Conservation (phyloP, 1,284 basidiomycete genomes). For the Boletellus dicymbophilus region DNA sequence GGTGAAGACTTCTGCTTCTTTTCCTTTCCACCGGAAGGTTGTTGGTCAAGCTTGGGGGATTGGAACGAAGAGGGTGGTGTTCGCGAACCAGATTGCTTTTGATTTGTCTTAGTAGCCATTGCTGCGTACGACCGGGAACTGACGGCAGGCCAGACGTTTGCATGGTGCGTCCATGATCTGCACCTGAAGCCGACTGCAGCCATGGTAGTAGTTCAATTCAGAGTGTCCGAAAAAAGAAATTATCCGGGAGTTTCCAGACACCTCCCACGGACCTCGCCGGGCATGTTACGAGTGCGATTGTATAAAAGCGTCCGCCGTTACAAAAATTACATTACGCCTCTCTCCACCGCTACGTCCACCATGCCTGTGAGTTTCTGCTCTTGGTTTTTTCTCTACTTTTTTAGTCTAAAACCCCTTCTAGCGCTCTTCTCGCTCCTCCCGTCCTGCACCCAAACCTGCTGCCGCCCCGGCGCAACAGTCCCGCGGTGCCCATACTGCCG, state of each 20-base stretch:
- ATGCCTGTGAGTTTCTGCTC: constrained; percentile 61
- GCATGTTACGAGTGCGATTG: constrained; percentile 17
- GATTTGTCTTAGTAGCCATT: constrained; percentile 17
- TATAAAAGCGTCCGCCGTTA: constrained; percentile 12
- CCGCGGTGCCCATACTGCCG: constrained; percentile 31
- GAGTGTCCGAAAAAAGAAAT: constrained; percentile 9
- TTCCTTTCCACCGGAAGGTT: not conserved
- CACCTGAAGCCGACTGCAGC: constrained; percentile 11
- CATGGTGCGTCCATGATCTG: constrained; percentile 6
- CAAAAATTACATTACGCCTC: too few species aligned
- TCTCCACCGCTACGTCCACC: constrained; percentile 29
- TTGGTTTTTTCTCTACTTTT: not conserved
- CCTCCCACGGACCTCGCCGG: constrained; percentile 25
- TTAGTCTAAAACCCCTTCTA: constrained; percentile 21
- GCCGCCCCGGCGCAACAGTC: constrained; percentile 39
- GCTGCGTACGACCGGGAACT: constrained; percentile 20
- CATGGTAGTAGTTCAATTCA: constrained; percentile 6
- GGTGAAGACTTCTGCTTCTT: constrained; percentile 8
- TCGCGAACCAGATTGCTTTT: constrained; percentile 9
- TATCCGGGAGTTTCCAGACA: not conserved
- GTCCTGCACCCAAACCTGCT: constrained; percentile 57
- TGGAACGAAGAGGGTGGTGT: not conserved
- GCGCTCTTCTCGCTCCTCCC: constrained; percentile 65
- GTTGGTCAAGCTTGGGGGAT: constrained; percentile 10
- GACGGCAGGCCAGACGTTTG: constrained; percentile 1